Evolutionary conservation across 1,284 basidiomycete genomes (phyloP).

Genomic region (Cryptococcus sp.): DNA sequence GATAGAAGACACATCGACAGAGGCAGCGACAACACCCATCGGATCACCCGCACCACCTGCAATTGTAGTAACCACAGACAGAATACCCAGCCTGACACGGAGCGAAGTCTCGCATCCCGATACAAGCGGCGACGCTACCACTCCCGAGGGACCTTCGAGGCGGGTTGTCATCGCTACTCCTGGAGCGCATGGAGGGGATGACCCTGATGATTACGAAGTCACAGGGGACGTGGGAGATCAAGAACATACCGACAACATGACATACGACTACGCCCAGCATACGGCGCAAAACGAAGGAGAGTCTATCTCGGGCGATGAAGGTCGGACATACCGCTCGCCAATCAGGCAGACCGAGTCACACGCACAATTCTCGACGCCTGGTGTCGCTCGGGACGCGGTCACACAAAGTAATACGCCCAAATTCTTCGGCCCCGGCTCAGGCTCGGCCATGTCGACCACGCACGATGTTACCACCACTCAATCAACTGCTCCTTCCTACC

Average conservation of each 20-base stretch:
- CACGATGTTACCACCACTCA: slow-evolving; percentile 25
- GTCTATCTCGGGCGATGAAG: background rate
- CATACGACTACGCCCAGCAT: slow-evolving; percentile 5
- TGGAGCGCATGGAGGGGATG: slow-evolving; percentile 4
- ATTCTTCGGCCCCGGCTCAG: background rate
- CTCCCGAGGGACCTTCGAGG: slow-evolving; percentile 34
- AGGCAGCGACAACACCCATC: background rate
- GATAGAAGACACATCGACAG: slow-evolving; percentile 1
- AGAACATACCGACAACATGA: slow-evolving; percentile 5
- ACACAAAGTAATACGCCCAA: too few relatives aligned
- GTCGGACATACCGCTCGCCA: slow-evolving; percentile 4
- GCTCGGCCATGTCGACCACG: background rate
- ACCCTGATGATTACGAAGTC: background rate
- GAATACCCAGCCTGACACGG: slow-evolving; percentile 40
- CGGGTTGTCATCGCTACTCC: slow-evolving; percentile 15
- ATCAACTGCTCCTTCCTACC: slow-evolving; percentile 19
- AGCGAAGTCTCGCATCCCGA: slow-evolving; percentile 38
- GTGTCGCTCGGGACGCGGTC: slow-evolving; percentile 9
- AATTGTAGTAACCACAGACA: slow-evolving; percentile 12
- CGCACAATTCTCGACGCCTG: slow-evolving; percentile 14
- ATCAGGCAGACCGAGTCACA: slow-evolving; percentile 2
- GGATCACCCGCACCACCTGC: slow-evolving; percentile 2
- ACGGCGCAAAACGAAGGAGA: background rate
- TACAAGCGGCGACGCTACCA: slow-evolving; percentile 31
- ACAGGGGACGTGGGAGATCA: background rate